Percentiles rank a stretch among this genome's conserved stretches.
Conservation (phyloP, 768 basidiomycete species). For the Clitopilus hobsonii region DNA sequence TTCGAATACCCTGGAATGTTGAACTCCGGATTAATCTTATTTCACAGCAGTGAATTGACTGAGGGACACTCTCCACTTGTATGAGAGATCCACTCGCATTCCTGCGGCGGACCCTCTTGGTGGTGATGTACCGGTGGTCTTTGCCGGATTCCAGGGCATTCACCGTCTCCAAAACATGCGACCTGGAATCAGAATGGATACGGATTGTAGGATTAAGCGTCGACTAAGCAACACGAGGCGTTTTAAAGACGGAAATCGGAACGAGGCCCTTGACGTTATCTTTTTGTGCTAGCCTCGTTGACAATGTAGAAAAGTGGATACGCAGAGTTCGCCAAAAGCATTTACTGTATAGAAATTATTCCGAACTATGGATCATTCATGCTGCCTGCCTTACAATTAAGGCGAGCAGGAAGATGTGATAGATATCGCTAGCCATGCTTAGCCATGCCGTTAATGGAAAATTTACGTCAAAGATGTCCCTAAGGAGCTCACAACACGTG, state of each 20-base stretch:
- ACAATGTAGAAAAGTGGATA: neutral
- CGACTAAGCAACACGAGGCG: constrained; percentile 1
- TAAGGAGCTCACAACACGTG: constrained; percentile 2
- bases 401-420: neutral
- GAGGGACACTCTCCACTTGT: neutral
- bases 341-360: neutral
- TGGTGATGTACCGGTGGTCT: neutral
- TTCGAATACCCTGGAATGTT: neutral
- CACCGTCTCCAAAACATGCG: neutral
- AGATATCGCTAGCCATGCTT: neutral
- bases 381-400: neutral
- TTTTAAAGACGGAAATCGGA: neutral
- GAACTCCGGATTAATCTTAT: neutral
- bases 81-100: neutral
- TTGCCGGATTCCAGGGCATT: neutral
- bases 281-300: constrained; percentile 1
- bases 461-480: neutral
- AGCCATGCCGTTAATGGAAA: neutral
- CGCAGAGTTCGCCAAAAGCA: neutral
- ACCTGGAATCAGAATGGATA: neutral
- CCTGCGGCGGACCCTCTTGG: neutral
- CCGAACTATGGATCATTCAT: neutral
- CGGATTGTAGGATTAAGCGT: neutral
- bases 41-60: neutral
- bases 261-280: neutral